Base-by-base conservation (phyloP, 345 rosid species). In the Brassica incana region DNA sequence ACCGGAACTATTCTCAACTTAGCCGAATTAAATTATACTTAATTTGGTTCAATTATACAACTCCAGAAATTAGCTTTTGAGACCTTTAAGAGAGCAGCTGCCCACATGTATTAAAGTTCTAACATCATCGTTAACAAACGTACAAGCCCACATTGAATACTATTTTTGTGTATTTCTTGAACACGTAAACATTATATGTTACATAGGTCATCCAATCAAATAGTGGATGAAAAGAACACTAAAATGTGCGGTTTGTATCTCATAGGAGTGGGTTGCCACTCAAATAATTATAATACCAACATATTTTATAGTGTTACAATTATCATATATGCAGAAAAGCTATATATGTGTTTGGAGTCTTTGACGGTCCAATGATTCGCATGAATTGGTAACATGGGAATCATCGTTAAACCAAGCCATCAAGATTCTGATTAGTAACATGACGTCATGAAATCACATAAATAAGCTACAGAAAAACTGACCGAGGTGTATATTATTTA, bases 121-220 rank as follows among this genome's bases (percentile, higher is more conserved):
- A 2, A 40, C 12, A 40, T 40, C 48, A 10, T 9, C 9, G 48
- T 12, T 45, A 54, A n/a, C 14, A 59, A 60, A 38, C 30, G 43
- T 15, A 15, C 32, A 23, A 3, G 12, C 54, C 54, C 15, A 45
- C 54, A 12, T 45, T 15, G 54, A 12, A 45, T 58, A 23, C 1
- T 25, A 7, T 20, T 20, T 67, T 7, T 32, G 43, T 52, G 54
- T 45, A 45, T 38, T 40, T 30, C 4, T 45, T 38, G 50, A 73
- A n/a, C 60, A 43, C 43, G 60, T 25, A 43, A 27, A 10, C 71
- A 74, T 43, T 29, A 20, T 27, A 69, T 77, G 52, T 69, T 77
- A 73, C 56, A 62, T 77, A 64, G 52, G 70, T 25, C 75, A 77
- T 77, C 69, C 38, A 12, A 77, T 63, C 70, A 70, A 69, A n/a